Conservation (phyloP, 2,329 filamentous ascomycete species). For the Volutella citrinella region DNA sequence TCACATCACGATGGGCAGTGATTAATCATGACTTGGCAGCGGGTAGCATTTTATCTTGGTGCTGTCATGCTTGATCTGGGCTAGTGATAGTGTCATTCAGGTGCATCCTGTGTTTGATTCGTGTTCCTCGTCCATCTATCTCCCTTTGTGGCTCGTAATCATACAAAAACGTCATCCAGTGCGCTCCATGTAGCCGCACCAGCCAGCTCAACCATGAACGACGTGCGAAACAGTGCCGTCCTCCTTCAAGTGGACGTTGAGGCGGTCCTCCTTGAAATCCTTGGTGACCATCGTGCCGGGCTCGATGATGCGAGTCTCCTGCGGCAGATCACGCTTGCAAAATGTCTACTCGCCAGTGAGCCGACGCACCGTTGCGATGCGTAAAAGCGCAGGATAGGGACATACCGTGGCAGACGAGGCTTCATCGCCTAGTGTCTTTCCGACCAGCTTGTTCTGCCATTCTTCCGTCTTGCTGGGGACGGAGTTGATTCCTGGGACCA, state of each 20-base stretch:
- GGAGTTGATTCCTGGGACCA: conserved; percentile 56
- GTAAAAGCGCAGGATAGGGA: too few relatives aligned
- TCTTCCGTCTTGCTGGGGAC: conserved; percentile 48
- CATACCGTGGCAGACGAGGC: conserved; percentile 51
- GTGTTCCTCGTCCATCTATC: too few relatives aligned
- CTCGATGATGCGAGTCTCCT: conserved; percentile 53
- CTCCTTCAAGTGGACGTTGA: conserved; percentile 59
- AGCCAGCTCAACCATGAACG: conserved; percentile 49
- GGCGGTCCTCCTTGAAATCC: conserved; percentile 50
- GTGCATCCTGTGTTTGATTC: too few relatives aligned
- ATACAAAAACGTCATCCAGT: too few relatives aligned
- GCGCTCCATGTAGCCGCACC: too few relatives aligned
- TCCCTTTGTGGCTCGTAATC: too few relatives aligned
- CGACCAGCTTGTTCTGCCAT: conserved; percentile 61
- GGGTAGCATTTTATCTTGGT: background rate
- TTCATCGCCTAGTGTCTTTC: conserved; percentile 56
- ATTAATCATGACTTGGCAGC: too few relatives aligned
- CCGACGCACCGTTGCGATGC: conserved; percentile 4
- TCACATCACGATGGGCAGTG: too few relatives aligned
- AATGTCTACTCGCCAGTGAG: conserved; percentile 45
- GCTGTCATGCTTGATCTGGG: too few relatives aligned
- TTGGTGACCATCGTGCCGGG: conserved; percentile 57
- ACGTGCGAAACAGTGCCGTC: conserved; percentile 61
- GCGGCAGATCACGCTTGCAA: conserved; percentile 57
- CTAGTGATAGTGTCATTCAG: too few relatives aligned